These are phyloP conservation scores for Trapa incisa DNA, from an alignment of 345 rosid genomes.

Conservation along the genomic window DNA sequence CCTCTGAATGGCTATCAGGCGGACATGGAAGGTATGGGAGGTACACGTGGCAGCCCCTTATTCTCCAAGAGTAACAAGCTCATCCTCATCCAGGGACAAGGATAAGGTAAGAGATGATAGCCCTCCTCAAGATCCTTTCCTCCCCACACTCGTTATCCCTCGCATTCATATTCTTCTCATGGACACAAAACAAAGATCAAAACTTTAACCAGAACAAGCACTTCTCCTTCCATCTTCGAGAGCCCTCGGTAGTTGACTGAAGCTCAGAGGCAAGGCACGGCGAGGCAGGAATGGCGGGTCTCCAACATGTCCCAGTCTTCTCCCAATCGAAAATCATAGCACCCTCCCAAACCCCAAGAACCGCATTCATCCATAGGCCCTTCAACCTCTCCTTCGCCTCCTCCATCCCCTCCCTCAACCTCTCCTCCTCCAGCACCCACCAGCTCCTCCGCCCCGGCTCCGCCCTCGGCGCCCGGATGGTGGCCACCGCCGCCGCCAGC, in stretches of 20 bases:
- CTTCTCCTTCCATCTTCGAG: not conserved
- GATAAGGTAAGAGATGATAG: not conserved
- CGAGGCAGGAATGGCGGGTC: constrained; percentile 46
- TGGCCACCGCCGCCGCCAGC: constrained; percentile 46
- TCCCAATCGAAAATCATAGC: constrained; percentile 44
- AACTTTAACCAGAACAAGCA: not conserved
- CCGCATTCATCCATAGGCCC: constrained; percentile 30
- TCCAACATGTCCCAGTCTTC: constrained; percentile 37
- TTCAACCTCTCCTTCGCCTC: constrained; percentile 36
- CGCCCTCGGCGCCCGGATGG: constrained; percentile 36
- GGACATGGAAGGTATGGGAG: not conserved
- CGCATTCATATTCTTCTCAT: not conserved
- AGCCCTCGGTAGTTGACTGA: not conserved
- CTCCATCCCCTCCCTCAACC: constrained; percentile 21
- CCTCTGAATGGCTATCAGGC: not conserved
- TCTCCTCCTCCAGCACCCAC: constrained; percentile 18
- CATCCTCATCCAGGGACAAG: not conserved
- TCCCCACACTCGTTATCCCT: constrained; percentile 8
- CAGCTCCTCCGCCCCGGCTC: constrained; percentile 23
- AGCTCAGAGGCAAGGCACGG: not conserved
- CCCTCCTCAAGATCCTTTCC: constrained; percentile 1
- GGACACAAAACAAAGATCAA: not conserved
- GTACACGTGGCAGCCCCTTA: constrained; percentile 6
- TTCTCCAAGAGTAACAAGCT: constrained; percentile 1
- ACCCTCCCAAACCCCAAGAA: constrained; percentile 6